A percentile compares a stretch with the other conserved stretches of the same genome.
phyloP scores from a whole-genome alignment of 108 stramenopile genomes.

The Skeletonema menzelii region DNA sequence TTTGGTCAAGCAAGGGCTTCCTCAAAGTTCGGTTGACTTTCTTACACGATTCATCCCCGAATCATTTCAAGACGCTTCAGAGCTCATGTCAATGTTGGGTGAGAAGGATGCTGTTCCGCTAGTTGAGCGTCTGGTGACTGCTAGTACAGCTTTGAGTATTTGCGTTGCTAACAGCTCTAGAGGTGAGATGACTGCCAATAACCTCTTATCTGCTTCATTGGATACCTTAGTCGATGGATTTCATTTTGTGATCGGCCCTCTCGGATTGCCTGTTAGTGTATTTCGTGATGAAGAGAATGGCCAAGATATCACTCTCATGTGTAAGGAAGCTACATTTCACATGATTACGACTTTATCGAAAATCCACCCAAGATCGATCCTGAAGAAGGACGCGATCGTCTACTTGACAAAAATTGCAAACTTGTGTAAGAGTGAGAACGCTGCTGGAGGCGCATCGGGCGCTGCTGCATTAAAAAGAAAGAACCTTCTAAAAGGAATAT shows the following conservation, averaged over 20 bases:
- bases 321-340: constrained; percentile 61
- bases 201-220: constrained; percentile 47
- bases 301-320: constrained; percentile 54
- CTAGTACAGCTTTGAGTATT: constrained; percentile 63
- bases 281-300: constrained; percentile 56
- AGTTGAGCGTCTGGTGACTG: constrained; percentile 56
- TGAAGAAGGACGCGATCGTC: constrained; percentile 46
- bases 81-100: constrained; percentile 45
- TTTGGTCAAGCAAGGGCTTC: constrained; percentile 64
- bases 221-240: constrained; percentile 63
- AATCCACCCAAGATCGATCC: constrained; percentile 32
- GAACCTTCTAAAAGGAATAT: constrained; percentile 62
- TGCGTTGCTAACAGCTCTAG: constrained; percentile 55
- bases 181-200: constrained; percentile 47
- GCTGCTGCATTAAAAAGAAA: constrained; percentile 59
- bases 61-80: constrained; percentile 51
- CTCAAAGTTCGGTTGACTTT: constrained; percentile 58
- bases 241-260: constrained; percentile 65
- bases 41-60: constrained; percentile 74
- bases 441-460: constrained; percentile 50
- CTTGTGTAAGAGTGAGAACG: constrained; percentile 70
- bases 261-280: constrained; percentile 75
- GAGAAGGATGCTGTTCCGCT: constrained; percentile 56
- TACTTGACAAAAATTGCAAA: constrained; percentile 56
- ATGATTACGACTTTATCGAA: constrained; percentile 52